Percentiles rank a stretch among this genome's conserved stretches.
Conservation (phyloP, 2,329 filamentous ascomycete species). For the Alternaria conjuncta region DNA sequence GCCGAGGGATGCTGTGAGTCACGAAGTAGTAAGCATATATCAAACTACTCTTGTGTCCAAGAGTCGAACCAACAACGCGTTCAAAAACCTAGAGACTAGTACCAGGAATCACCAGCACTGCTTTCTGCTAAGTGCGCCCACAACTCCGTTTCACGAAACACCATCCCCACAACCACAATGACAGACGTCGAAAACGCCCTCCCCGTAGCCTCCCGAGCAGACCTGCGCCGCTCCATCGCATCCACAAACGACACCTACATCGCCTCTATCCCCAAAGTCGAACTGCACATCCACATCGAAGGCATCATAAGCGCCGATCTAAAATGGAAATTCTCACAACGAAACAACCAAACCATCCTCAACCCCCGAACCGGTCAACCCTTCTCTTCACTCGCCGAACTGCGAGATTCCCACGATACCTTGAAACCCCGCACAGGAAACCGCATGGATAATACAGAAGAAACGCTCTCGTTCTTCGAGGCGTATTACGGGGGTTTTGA, state of each 20-base stretch:
- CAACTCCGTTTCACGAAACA: background rate
- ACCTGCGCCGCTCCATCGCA: slow-evolving; percentile 2
- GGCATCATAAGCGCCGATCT: slow-evolving; percentile 53
- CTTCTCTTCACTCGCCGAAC: background rate
- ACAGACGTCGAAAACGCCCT: slow-evolving; percentile 16
- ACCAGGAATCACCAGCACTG: no score
- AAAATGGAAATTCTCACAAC: slow-evolving; percentile 51
- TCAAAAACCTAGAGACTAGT: no score
- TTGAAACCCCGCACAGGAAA: slow-evolving; percentile 5
- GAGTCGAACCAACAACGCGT: no score
- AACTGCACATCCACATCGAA: slow-evolving; percentile 58
- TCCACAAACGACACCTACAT: slow-evolving; percentile 7
- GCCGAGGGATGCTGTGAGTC: background rate
- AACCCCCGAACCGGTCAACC: background rate
- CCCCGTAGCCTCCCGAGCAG: slow-evolving; percentile 8
- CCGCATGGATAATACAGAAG: slow-evolving; percentile 19
- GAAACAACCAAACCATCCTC: slow-evolving; percentile 37
- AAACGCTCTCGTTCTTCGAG: slow-evolving; percentile 29
- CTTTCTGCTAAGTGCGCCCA: no score
- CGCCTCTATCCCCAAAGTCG: slow-evolving; percentile 48
- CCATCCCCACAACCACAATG: background rate
- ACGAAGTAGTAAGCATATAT: background rate
- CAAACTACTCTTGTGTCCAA: background rate
- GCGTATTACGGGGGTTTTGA: slow-evolving; percentile 34
- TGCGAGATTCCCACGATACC: slow-evolving; percentile 40